Conservation (phyloP, 805 yeast genomes). For the Komagataella populi region DNA sequence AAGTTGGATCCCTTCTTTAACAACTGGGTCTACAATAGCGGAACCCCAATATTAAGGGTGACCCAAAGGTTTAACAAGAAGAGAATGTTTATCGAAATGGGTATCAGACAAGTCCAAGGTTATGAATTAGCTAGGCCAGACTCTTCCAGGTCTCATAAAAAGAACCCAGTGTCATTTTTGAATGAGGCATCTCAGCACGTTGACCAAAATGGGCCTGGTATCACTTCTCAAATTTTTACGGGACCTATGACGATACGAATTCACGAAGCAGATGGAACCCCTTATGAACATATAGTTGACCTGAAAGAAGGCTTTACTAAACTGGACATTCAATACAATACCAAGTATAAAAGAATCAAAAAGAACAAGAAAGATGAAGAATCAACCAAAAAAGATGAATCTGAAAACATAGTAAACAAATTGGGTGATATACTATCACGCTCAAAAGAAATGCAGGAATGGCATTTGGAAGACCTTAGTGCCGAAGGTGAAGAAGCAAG, state of each 20-base stretch:
- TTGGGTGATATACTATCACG: slow-evolving; percentile 69
- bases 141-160: slow-evolving; percentile 1
- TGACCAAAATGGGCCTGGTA: slow-evolving; percentile 19
- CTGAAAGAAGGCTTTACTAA: slow-evolving; percentile 75
- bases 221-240: slow-evolving; percentile 42
- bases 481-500: slow-evolving; percentile 55
- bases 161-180: slow-evolving; percentile 20
- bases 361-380: slow-evolving; percentile 38
- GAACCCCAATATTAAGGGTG: slow-evolving; percentile 79
- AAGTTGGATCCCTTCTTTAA: slow-evolving; percentile 72
- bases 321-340: slow-evolving; percentile 88
- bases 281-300: slow-evolving; percentile 94
- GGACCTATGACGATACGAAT: slow-evolving; percentile 97
- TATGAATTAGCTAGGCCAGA: slow-evolving; percentile 29
- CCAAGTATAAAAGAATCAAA: slow-evolving; percentile 76
- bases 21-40: slow-evolving; percentile 87
- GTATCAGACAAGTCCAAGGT: slow-evolving; percentile 78
- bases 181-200: slow-evolving; percentile 30
- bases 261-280: slow-evolving; percentile 97
- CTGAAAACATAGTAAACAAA: slow-evolving; percentile 22
- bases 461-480: slow-evolving; percentile 65
- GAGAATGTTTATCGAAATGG: slow-evolving; percentile 88
- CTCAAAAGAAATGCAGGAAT: slow-evolving; percentile 44
- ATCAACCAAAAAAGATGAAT: slow-evolving; percentile 12
- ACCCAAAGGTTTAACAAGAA: slow-evolving; percentile 91